Evolutionary conservation across 2,329 filamentous ascomycete species (phyloP), one percentile per base, ranked within the genome.

Genomic region (Stagonosporopsis chrysanthemi): DNA sequence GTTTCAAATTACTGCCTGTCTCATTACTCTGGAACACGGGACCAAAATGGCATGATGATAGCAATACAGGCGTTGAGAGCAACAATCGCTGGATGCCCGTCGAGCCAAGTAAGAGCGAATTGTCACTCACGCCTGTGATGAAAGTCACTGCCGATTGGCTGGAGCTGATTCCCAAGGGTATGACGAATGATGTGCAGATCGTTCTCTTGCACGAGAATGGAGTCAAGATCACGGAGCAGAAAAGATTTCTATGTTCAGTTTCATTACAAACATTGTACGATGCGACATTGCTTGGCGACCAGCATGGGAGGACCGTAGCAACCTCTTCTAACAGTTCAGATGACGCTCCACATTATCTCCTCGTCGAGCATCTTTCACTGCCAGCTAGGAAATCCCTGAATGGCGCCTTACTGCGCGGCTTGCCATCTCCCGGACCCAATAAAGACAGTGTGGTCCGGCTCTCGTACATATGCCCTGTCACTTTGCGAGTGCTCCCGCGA

Each of bases 11-110:
- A 14, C 39, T 56, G 2, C 52, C 52, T 14, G 40, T 50, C 28
- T 56, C 52, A 8, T 24, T 56, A n/a, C 50, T 56, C 31, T 56
- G 46, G 45, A 56, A 56, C 24, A 45, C 45, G 2, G 52, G 52
- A 19, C 39, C 52, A 6, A 50, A 33, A n/a, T 56, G 45, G 52
- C 12, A 17, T 7, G 39, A 31, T 22, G 12, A 31, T 26, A 26
- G 5, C 24, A 26, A 26, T 12, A 28, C 6, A 17, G 44, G 15
- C n/a, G 22, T 11, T 43, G 28, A 15, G 4, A 46, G 40, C 23
- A 38, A 44, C 14, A 50, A 56, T 31, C 12, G 8, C 7, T 45
- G 46, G 53, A 45, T 54, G 1, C 51, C 51, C 4, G 9, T 47
- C 23, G 51, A 54, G 43, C 51, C 43, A 14, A 54, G 51, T 11